Conservation (phyloP, 2,329 filamentous ascomycete genomes). For the Trichoderma sp. region DNA sequence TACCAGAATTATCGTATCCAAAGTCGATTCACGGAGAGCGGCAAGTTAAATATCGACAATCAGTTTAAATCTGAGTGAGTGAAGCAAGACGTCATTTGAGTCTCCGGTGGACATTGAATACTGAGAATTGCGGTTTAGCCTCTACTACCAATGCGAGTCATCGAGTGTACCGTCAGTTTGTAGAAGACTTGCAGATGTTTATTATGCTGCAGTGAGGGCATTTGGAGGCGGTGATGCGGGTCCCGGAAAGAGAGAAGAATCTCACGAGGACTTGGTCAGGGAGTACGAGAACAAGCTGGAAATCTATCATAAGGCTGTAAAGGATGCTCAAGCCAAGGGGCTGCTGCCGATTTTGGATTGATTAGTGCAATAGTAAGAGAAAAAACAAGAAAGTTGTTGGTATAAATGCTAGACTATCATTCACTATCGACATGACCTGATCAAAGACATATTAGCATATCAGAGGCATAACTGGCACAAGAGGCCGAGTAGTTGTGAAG, state of each 20-base stretch:
- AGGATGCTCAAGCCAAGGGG: constrained; percentile 43
- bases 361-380: neutral
- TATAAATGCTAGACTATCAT: neutral
- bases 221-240: constrained; percentile 44
- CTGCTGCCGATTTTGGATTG: constrained; percentile 21
- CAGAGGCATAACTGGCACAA: neutral
- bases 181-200: constrained; percentile 45
- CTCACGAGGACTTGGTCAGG: constrained; percentile 34
- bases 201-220: constrained; percentile 44
- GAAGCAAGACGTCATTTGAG: rapidly evolving
- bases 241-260: constrained; percentile 37
- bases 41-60: constrained; percentile 51
- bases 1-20: constrained; percentile 58
- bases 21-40: constrained; percentile 48
- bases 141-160: constrained; percentile 44
- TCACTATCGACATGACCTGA: neutral
- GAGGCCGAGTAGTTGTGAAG: neutral
- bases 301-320: constrained; percentile 42
- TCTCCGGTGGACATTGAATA: too few relatives aligned
- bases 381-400: neutral
- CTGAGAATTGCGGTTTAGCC: constrained; percentile 33
- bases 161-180: constrained; percentile 36
- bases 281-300: constrained; percentile 44
- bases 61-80: constrained; percentile 54
- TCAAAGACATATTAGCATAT: neutral